These are phyloP conservation scores for Incumbomyces lentus DNA, from an alignment of 2,329 filamentous ascomycete genomes.

Conservation along the genomic window DNA sequence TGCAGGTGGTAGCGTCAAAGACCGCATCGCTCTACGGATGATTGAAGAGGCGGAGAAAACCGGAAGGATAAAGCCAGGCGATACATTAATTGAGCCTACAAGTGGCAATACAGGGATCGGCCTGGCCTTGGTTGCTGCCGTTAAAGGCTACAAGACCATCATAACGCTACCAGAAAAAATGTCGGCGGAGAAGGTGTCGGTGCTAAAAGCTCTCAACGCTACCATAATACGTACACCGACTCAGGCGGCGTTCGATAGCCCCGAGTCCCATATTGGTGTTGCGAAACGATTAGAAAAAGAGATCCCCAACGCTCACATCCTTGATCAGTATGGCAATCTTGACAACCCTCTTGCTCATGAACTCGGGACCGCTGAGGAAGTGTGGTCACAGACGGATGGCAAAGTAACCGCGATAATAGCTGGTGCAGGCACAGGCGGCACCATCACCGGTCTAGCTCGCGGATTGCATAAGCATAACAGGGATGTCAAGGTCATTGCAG, in stretches of 20 bases:
- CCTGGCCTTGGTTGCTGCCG: slow-evolving; percentile 80
- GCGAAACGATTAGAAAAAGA: slow-evolving; percentile 84
- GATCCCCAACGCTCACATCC: slow-evolving; percentile 90
- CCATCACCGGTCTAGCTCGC: slow-evolving; percentile 77
- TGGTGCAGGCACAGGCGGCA: slow-evolving; percentile 89
- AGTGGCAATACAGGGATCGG: slow-evolving; percentile 97
- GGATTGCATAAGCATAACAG: slow-evolving; percentile 81
- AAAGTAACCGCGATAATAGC: slow-evolving; percentile 75
- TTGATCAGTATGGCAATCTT: slow-evolving; percentile 87
- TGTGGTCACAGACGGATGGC: slow-evolving; percentile 82
- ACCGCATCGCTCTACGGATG: slow-evolving; percentile 93
- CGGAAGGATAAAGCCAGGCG: slow-evolving; percentile 90
- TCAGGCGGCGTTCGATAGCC: slow-evolving; percentile 85
- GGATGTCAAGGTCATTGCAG: slow-evolving; percentile 78
- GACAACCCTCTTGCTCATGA: slow-evolving; percentile 94
- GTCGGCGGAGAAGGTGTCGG: slow-evolving; percentile 95
- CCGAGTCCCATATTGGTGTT: slow-evolving; percentile 95
- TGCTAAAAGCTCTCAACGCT: slow-evolving; percentile 83
- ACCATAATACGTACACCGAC: slow-evolving; percentile 97
- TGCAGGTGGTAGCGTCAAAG: slow-evolving; percentile 86
- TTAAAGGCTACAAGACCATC: slow-evolving; percentile 95
- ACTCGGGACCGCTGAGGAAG: slow-evolving; percentile 86
- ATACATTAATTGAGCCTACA: slow-evolving; percentile 95
- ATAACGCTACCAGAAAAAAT: slow-evolving; percentile 99
- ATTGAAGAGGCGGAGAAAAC: slow-evolving; percentile 86